phyloP scores from a whole-genome alignment of 176 grass and related monocot species.

The Themeda triandra region DNA sequence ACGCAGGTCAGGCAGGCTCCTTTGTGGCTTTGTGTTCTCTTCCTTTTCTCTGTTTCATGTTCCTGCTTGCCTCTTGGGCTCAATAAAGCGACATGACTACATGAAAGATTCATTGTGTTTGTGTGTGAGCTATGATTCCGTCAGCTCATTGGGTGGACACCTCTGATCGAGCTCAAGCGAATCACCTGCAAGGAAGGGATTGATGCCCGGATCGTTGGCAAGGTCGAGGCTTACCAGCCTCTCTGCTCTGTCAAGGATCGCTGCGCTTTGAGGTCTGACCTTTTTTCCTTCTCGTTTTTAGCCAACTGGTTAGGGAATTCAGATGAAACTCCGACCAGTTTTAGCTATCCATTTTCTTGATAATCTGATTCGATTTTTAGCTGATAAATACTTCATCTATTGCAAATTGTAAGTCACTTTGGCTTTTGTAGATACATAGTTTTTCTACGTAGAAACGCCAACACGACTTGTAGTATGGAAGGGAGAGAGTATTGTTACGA shows the following conservation, averaged over 20 bases:
- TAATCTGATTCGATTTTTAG: too few relatives aligned
- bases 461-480: too few relatives aligned
- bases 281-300: neutral
- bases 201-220: conserved; percentile 55
- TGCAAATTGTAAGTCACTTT: too few relatives aligned
- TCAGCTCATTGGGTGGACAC: conserved; percentile 86
- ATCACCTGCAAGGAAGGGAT: conserved; percentile 54
- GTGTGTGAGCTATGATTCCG: neutral
- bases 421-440: too few relatives aligned
- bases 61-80: neutral
- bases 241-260: conserved; percentile 79
- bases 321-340: conserved; percentile 24
- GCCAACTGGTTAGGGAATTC: neutral
- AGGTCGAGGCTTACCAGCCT: conserved; percentile 71
- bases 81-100: neutral
- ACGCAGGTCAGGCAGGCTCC: conserved; percentile 32
- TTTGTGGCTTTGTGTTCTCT: neutral
- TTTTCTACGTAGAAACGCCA: too few relatives aligned
- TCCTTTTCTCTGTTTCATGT: neutral
- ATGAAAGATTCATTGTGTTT: neutral
- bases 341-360: too few relatives aligned
- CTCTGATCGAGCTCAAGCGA: conserved; percentile 63
- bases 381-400: too few relatives aligned
- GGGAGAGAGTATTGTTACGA: too few relatives aligned
- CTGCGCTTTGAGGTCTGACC: conserved; percentile 53